A percentile compares a stretch with the other conserved stretches of the same genome.
These are phyloP conservation scores for Kickxella alabastrina DNA, from an alignment of 192 early-diverging fungal genomes.

Conservation along the genomic window DNA sequence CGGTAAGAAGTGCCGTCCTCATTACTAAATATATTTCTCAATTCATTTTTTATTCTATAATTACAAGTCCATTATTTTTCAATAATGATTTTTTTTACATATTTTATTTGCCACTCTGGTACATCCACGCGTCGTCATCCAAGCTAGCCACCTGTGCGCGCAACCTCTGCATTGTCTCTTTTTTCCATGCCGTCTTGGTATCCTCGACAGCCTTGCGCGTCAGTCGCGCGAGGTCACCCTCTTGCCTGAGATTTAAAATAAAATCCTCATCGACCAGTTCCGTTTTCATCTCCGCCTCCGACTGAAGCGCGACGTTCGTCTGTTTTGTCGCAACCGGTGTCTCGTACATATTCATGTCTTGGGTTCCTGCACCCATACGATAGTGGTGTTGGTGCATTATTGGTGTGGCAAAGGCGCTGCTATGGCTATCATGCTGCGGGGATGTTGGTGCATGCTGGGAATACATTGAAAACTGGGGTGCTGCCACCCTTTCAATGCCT, in stretches of 20 bases:
- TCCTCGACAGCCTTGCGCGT: conserved; percentile 31
- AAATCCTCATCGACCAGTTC: conserved; percentile 28
- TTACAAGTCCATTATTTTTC: too few relatives aligned
- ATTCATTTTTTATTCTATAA: not conserved
- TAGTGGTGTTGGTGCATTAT: too few relatives aligned
- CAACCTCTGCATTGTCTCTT: conserved; percentile 20
- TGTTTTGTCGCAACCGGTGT: too few relatives aligned
- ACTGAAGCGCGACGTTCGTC: too few relatives aligned
- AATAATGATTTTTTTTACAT: too few relatives aligned
- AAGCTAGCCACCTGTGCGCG: conserved; percentile 23
- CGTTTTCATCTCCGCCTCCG: not conserved
- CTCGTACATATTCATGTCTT: too few relatives aligned
- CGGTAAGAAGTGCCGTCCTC: conserved; percentile 6
- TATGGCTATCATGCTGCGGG: too few relatives aligned
- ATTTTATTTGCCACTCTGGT: conserved; percentile 5
- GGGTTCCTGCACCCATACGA: too few relatives aligned
- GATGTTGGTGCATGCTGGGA: not conserved
- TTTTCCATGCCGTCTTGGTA: conserved; percentile 13
- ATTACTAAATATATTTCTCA: not conserved
- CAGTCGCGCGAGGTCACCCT: conserved; percentile 34
- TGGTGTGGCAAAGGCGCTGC: too few relatives aligned
- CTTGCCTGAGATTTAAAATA: conserved; percentile 38
- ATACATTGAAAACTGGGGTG: not conserved
- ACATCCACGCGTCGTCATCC: conserved; percentile 40
- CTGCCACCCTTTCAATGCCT: not conserved